Percentiles rank a stretch among this genome's conserved stretches.
These are phyloP conservation scores for Ophiostoma pallidulum DNA, from an alignment of 2,329 filamentous ascomycete genomes.

Conservation along the genomic window DNA sequence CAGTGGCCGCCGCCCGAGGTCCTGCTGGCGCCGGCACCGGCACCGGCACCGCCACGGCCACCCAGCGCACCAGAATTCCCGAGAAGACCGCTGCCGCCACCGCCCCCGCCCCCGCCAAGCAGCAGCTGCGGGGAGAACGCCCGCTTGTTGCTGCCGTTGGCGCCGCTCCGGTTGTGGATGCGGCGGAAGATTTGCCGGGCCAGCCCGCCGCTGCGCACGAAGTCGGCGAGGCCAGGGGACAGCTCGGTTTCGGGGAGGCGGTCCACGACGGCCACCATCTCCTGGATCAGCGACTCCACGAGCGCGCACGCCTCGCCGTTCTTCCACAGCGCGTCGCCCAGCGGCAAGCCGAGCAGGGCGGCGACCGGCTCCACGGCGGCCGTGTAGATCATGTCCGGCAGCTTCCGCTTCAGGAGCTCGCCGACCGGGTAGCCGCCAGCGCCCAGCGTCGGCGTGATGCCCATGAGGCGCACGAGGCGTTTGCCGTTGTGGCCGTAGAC, in stretches of 20 bases:
- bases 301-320: slow-evolving; percentile 57
- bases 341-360: slow-evolving; percentile 65
- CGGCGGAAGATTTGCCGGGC: slow-evolving; percentile 50
- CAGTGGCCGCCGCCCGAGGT: slow-evolving; percentile 43
- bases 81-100: no score
- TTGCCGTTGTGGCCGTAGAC: neutral
- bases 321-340: slow-evolving; percentile 54
- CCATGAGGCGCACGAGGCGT: slow-evolving; percentile 57
- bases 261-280: slow-evolving; percentile 63
- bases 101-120: no score
- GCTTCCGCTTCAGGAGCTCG: slow-evolving; percentile 60
- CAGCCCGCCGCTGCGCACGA: slow-evolving; percentile 50
- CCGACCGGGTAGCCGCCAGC: slow-evolving; percentile 48
- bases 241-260: slow-evolving; percentile 63
- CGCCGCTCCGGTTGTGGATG: neutral
- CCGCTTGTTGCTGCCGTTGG: neutral
- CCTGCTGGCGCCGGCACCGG: no score
- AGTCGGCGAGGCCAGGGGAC: slow-evolving; percentile 45
- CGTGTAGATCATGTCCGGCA: slow-evolving; percentile 69
- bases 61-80: no score
- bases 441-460: slow-evolving; percentile 51
- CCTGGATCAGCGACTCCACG: slow-evolving; percentile 62
- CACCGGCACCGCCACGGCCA: no score
- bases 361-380: slow-evolving; percentile 74
- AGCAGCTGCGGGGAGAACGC: no score